Evolutionary conservation across 768 basidiomycete species (phyloP).

Genomic region (Serendipita sp.): DNA sequence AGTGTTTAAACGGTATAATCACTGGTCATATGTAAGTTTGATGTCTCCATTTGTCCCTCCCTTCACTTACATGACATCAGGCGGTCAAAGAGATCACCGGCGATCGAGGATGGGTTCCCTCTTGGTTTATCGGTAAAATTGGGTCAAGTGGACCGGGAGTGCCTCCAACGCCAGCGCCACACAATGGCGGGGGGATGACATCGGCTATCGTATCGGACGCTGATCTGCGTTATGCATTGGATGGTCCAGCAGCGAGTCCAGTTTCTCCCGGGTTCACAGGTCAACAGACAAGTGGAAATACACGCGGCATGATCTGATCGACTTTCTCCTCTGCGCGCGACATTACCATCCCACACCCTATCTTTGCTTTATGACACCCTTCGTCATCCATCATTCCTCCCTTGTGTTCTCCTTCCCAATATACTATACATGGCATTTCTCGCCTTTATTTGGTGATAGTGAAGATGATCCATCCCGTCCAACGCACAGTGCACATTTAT

Average conservation of each 20-base stretch:
- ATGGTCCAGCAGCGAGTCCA: slow-evolving; percentile 2
- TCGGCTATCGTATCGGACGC: slow-evolving; percentile 10
- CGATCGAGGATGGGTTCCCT: slow-evolving; percentile 93
- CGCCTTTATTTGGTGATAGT: too few species aligned
- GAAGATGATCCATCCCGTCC: too few species aligned
- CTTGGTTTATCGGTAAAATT: slow-evolving; percentile 93
- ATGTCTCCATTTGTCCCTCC: slow-evolving; percentile 3
- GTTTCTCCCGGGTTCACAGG: neutral
- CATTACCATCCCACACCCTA: too few species aligned
- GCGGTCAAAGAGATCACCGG: slow-evolving; percentile 89
- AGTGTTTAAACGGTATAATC: slow-evolving; percentile 96
- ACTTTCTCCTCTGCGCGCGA: neutral
- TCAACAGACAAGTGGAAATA: neutral
- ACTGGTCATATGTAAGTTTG: slow-evolving; percentile 77
- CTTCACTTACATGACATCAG: slow-evolving; percentile 22
- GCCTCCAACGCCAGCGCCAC: slow-evolving; percentile 30
- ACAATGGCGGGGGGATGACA: slow-evolving; percentile 12
- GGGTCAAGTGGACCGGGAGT: slow-evolving; percentile 26
- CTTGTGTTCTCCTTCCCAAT: too few species aligned
- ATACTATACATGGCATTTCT: too few species aligned
- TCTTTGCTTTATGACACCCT: too few species aligned
- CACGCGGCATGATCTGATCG: neutral
- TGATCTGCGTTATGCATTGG: slow-evolving; percentile 13
- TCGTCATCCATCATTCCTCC: too few species aligned
- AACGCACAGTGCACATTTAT: too few species aligned